Percentiles rank a stretch among this genome's conserved stretches.
Evolutionary conservation across 306 rosid species (phyloP).

Genomic region (Canavalia gladiata): DNA sequence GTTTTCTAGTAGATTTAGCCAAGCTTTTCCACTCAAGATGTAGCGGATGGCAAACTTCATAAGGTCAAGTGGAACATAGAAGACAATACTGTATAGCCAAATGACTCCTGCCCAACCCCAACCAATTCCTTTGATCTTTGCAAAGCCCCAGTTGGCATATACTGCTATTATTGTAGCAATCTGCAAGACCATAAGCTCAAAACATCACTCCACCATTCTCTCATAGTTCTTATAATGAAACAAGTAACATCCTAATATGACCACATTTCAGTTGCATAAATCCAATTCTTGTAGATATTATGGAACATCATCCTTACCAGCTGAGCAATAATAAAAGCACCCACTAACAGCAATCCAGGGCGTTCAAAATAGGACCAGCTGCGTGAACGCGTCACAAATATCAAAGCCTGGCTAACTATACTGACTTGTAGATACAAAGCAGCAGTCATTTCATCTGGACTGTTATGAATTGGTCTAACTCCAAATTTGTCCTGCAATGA

Average conservation of each 20-base stretch:
- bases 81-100: conserved; percentile 88
- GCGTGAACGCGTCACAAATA: conserved; percentile 93
- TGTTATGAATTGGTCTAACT: conserved; percentile 58
- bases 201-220: background rate
- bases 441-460: conserved; percentile 68
- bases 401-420: conserved; percentile 96
- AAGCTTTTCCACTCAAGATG: conserved; percentile 93
- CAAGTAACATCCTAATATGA: background rate
- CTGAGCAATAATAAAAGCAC: conserved; percentile 82
- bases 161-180: conserved; percentile 89
- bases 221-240: background rate
- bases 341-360: conserved; percentile 75
- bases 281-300: background rate
- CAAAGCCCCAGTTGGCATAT: conserved; percentile 91
- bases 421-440: conserved; percentile 98
- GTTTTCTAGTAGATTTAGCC: conserved; percentile 87
- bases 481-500: conserved; percentile 70
- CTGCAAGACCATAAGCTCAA: conserved; percentile 58
- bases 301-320: conserved; percentile 64
- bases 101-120: conserved; percentile 99
- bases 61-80: conserved; percentile 85
- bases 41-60: conserved; percentile 83
- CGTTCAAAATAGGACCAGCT: conserved; percentile 93
- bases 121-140: conserved; percentile 81
- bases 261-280: background rate